Percentiles rank a stretch among this genome's conserved stretches.
Conservation (phyloP, 305 asterid species). For the Fraxinus sp. region DNA sequence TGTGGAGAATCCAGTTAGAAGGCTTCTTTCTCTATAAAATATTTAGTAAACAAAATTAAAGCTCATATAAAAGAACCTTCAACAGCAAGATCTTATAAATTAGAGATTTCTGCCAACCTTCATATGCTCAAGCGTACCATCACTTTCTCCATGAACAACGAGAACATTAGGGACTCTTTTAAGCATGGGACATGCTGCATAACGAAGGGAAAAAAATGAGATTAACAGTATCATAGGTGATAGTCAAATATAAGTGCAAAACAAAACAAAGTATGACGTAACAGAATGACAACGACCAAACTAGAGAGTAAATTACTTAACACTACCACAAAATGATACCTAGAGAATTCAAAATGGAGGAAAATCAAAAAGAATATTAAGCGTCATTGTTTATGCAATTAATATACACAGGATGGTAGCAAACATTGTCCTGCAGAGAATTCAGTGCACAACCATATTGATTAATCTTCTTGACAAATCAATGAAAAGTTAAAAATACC, state of each 20-base stretch:
- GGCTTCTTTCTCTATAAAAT: constrained; percentile 69
- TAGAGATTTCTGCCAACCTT: constrained; percentile 50
- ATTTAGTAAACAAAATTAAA: constrained; percentile 31
- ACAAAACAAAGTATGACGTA: not conserved
- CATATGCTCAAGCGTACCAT: constrained; percentile 78
- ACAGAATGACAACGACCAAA: not conserved
- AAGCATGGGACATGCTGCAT: constrained; percentile 75
- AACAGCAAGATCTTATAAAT: constrained; percentile 23
- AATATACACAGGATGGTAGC: not conserved
- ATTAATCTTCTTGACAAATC: not conserved
- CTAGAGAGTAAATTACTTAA: not conserved
- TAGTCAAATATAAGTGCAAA: not conserved
- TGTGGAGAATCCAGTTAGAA: constrained; percentile 85
- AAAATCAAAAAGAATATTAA: not conserved
- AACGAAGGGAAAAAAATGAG: constrained; percentile 8
- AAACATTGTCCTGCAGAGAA: not conserved
- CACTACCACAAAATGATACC: not conserved
- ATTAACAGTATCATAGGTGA: constrained; percentile 3
- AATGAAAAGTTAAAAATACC: not conserved
- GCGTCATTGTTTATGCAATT: not conserved
- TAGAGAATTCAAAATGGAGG: not conserved
- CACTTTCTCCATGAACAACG: constrained; percentile 89
- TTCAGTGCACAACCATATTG: not conserved
- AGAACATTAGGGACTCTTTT: constrained; percentile 69
- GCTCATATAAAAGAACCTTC: constrained; percentile 26